Evolutionary conservation across 2,329 filamentous ascomycete species (phyloP).

Genomic region (Monosporascus cannonballus): DNA sequence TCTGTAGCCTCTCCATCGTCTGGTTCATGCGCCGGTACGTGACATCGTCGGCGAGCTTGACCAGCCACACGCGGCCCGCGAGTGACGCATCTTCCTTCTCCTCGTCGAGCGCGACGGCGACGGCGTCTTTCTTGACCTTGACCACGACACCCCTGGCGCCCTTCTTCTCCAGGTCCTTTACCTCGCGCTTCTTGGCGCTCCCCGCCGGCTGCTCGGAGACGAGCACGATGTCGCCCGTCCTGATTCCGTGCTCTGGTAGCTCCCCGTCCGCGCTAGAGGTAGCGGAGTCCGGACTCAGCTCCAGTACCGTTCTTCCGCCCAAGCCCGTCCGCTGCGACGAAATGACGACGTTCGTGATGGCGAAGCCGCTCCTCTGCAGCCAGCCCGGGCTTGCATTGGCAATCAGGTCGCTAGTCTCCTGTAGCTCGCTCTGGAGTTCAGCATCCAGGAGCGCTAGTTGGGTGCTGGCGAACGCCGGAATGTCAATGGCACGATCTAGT

Average conservation of each 20-base stretch:
- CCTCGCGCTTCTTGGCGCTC: slow-evolving; percentile 65
- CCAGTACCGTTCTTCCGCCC: slow-evolving; percentile 84
- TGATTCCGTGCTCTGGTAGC: slow-evolving; percentile 68
- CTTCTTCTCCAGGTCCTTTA: slow-evolving; percentile 62
- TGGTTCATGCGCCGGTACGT: slow-evolving; percentile 60
- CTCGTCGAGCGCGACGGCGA: slow-evolving; percentile 66
- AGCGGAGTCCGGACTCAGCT: slow-evolving; percentile 70
- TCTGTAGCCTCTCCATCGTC: slow-evolving; percentile 53
- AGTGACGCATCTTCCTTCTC: slow-evolving; percentile 44
- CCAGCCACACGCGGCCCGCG: slow-evolving; percentile 52
- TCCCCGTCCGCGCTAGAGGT: slow-evolving; percentile 40
- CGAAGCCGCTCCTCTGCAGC: slow-evolving; percentile 72
- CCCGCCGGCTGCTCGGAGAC: slow-evolving; percentile 70
- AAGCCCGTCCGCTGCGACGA: slow-evolving; percentile 77
- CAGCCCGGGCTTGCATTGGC: slow-evolving; percentile 60
- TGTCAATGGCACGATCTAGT: slow-evolving; percentile 43
- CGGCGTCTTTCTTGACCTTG: slow-evolving; percentile 48
- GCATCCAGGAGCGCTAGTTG: slow-evolving; percentile 65
- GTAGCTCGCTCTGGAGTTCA: slow-evolving; percentile 67
- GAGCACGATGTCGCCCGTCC: slow-evolving; percentile 71
- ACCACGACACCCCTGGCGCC: slow-evolving; percentile 67
- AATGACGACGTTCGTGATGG: slow-evolving; percentile 69
- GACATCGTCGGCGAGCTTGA: slow-evolving; percentile 64
- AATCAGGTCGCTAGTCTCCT: slow-evolving; percentile 63
- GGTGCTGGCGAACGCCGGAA: slow-evolving; percentile 61